Base-by-base conservation (phyloP, 2,329 filamentous ascomycete species). In the Aspergillus sojae region DNA sequence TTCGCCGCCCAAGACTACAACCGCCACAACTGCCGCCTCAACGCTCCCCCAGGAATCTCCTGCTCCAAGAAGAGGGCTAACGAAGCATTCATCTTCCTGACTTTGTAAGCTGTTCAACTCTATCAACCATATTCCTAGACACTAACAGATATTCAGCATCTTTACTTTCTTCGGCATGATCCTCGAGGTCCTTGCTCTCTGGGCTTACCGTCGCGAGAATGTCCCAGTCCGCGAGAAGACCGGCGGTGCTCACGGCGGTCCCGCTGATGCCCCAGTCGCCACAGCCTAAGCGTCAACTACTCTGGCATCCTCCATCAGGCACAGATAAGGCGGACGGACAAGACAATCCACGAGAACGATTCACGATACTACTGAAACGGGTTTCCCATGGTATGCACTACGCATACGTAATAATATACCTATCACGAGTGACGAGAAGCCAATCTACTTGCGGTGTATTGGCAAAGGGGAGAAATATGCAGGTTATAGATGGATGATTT, bases 1-100 rank as follows among this genome's bases (percentile, higher is more conserved):
- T 82, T 83, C 72, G 69, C 80, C 1, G 77, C 80, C 5, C 76
- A 82, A 71, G 80, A 82, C 74, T 83, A 82, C 68, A 71, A 74
- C 67, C 61, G 66, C 57, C 46, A 67, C 19, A 46, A 68, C 39
- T 82, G 80, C 70, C 64, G 39, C 58, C 46, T 65, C 32, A 70
- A 74, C 55, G 64, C 75, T 3, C 80, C 81, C 1, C 71, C 72
- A 1, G 71, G 71, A 50, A 59, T 74, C 19, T 54, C 59, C 34
- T 82, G 80, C 69, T 65, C 66, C 10, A 67, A 72, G 41, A 83
- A 83, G 70, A 70, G 74, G 55, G 75, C 79, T 23, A 78, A 75
- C 52, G 76, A 82, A 67, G 66, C 80, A 0, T 83, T 83, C 62
- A 79, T 79, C 41, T 82, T 82, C 71, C 61, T 82, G 1, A 74